Evolutionary conservation across 2,329 filamentous ascomycete genomes (phyloP).

Genomic region (Diaporthe aspalathi): DNA sequence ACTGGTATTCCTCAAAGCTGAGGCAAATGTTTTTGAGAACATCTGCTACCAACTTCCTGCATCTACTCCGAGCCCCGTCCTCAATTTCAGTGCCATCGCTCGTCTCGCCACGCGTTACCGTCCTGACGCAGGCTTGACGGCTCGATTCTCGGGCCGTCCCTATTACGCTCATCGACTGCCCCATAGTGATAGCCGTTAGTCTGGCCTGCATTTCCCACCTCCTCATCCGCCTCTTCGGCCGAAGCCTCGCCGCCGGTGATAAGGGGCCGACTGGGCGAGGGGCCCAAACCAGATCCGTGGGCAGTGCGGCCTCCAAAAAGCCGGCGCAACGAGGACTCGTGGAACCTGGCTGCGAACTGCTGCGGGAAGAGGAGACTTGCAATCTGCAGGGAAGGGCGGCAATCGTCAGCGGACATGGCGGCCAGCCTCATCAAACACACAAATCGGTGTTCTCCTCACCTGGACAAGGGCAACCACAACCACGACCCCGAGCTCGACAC

Average conservation of each 20-base stretch:
- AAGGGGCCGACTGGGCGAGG: slow-evolving; percentile 25
- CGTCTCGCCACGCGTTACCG: slow-evolving; percentile 33
- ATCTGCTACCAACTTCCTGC: background rate
- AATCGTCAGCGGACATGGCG: background rate
- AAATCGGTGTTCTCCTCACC: slow-evolving; percentile 49
- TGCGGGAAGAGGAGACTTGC: slow-evolving; percentile 25
- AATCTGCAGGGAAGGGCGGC: background rate
- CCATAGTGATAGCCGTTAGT: slow-evolving; percentile 31
- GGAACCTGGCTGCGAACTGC: background rate
- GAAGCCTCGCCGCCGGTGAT: slow-evolving; percentile 24
- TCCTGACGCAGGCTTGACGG: slow-evolving; percentile 31
- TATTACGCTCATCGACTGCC: slow-evolving; percentile 3
- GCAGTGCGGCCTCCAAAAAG: background rate
- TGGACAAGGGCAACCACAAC: slow-evolving; percentile 66
- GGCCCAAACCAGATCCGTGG: background rate
- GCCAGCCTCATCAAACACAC: background rate
- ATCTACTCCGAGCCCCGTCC: background rate
- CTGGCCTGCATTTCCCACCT: background rate
- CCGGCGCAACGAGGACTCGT: slow-evolving; percentile 16
- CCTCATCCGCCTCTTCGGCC: slow-evolving; percentile 35
- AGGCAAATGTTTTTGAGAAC: too few species aligned
- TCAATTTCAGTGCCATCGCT: background rate
- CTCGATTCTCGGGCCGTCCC: slow-evolving; percentile 20
- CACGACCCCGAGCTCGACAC: slow-evolving; percentile 66
- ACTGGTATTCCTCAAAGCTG: too few species aligned